These are phyloP conservation scores for Lycium barbarum DNA, from an alignment of 257 asterid genomes.

Conservation along the genomic window DNA sequence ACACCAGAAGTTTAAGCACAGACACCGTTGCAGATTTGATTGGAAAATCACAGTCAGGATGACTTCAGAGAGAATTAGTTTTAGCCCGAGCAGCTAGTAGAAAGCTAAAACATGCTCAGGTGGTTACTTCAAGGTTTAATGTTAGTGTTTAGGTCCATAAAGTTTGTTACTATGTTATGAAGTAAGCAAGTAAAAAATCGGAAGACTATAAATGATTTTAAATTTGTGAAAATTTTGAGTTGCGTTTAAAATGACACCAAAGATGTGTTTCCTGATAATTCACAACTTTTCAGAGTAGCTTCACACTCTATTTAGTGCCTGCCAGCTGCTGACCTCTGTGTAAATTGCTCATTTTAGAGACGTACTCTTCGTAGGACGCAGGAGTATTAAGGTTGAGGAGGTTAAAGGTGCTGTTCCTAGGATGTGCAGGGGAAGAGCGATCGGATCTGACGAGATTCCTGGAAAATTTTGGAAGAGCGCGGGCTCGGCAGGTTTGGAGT, in stretches of 20 bases:
- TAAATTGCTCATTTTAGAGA: background rate
- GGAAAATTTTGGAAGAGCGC: too few species aligned
- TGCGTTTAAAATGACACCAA: background rate
- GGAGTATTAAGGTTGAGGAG: too few species aligned
- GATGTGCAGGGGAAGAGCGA: too few species aligned
- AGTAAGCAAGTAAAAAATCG: background rate
- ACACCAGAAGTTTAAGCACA: background rate
- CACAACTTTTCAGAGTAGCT: background rate
- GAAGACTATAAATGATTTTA: background rate
- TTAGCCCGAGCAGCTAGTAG: slow-evolving; percentile 6
- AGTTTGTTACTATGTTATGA: background rate
- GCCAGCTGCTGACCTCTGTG: background rate
- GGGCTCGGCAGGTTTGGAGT: too few species aligned
- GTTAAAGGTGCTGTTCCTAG: too few species aligned
- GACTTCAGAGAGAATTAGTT: slow-evolving; percentile 13
- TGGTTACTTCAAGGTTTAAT: background rate
- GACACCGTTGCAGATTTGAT: slow-evolving; percentile 6
- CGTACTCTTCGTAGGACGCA: background rate
- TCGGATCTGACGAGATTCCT: too few species aligned
- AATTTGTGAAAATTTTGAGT: background rate
- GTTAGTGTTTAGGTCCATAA: background rate
- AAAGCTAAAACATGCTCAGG: slow-evolving; percentile 1
- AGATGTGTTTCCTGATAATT: background rate
- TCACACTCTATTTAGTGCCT: background rate
- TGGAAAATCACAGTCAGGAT: slow-evolving; percentile 4